A percentile compares a stretch with the other conserved stretches of the same genome.
These are phyloP conservation scores for Podaxis sp. DNA, from an alignment of 768 basidiomycete genomes.

Conservation along the genomic window DNA sequence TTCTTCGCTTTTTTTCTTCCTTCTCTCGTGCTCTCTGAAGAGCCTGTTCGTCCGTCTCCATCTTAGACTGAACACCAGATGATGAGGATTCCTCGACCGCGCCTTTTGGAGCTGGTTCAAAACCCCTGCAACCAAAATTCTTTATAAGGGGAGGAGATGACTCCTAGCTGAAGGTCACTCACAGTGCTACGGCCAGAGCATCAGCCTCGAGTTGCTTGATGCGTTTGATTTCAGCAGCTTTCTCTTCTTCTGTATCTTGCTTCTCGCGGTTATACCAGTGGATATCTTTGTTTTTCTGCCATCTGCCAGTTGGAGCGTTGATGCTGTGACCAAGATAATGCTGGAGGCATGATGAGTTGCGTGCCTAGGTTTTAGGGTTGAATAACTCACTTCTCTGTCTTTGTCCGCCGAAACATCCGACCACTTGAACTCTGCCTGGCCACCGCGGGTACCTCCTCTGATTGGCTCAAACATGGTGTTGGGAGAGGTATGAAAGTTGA, in stretches of 20 bases:
- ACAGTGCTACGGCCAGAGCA: conserved; percentile 80
- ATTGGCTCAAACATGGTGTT: conserved; percentile 76
- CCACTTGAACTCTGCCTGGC: conserved; percentile 91
- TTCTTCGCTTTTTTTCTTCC: conserved; percentile 49
- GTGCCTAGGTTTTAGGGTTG: neutral
- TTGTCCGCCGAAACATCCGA: conserved; percentile 88
- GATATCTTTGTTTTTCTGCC: conserved; percentile 97
- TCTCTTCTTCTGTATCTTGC: conserved; percentile 39
- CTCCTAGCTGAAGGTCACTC: neutral
- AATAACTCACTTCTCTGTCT: conserved; percentile 73
- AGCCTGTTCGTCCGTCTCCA: conserved; percentile 22
- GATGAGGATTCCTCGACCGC: conserved; percentile 21
- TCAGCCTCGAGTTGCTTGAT: conserved; percentile 90
- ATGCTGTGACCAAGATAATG: conserved; percentile 95
- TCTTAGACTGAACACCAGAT: conserved; percentile 19
- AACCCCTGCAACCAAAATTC: conserved; percentile 49
- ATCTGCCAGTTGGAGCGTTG: conserved; percentile 92
- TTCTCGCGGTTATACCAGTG: conserved; percentile 91
- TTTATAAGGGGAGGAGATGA: neutral
- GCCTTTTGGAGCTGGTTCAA: conserved; percentile 54
- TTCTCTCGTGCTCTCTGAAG: conserved; percentile 26
- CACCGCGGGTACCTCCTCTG: conserved; percentile 88
- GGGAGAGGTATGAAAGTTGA: neutral
- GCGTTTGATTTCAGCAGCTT: conserved; percentile 71
- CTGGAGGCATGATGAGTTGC: conserved; percentile 35